Evolutionary conservation across 2,329 filamentous ascomycete species (phyloP), one percentile per base, ranked within the genome.

Genomic region (Chaetomiaceae sp.): DNA sequence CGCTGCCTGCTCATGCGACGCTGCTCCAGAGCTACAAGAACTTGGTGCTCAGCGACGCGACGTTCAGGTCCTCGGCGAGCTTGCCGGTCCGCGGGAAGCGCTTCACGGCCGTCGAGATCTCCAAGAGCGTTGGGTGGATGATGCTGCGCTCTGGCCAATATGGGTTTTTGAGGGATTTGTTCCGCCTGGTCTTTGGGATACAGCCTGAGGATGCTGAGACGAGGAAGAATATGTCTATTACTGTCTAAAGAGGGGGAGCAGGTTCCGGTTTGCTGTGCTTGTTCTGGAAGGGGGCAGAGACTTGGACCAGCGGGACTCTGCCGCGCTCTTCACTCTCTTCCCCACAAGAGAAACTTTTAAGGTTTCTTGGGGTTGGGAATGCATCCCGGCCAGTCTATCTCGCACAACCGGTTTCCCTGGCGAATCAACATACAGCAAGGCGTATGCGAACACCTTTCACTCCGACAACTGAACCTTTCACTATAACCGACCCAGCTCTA

Each of bases 101-200:
- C 9, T 77, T 88, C 6, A 78, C 76, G 3, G 88, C 89, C 0
- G 71, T 77, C n/a, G 91, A 96, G 61, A 82, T 95, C 58, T 88
- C 88, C 33, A 87, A 85, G 68, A 89, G 88, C 46, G 87, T 96
- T 6, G 76, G 80, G 48, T 86, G 85, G 75, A 88, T 96, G 81
- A 81, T 81, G 48, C 77, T 82, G 53, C 84, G 82, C 34, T 78
- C 79, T 25, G 79, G 82, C 53, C 83, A 91, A 63, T 94, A 94
- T 69, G 75, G 75, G 8, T 96, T 92, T 77, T 73, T 96, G 58
- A 78, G 83, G 46, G 91, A 96, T 63, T 75, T 96, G 14, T 96
- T 89, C 72, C 81, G 82, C 49, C 77, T 92, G 37, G 90, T 96
- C 3, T 95, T 95, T 68, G 88, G 89, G 3, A 92, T 92, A 65